These are phyloP conservation scores for Pascua sp. DNA, from an alignment of 1,284 basidiomycete genomes.

Conservation along the genomic window DNA sequence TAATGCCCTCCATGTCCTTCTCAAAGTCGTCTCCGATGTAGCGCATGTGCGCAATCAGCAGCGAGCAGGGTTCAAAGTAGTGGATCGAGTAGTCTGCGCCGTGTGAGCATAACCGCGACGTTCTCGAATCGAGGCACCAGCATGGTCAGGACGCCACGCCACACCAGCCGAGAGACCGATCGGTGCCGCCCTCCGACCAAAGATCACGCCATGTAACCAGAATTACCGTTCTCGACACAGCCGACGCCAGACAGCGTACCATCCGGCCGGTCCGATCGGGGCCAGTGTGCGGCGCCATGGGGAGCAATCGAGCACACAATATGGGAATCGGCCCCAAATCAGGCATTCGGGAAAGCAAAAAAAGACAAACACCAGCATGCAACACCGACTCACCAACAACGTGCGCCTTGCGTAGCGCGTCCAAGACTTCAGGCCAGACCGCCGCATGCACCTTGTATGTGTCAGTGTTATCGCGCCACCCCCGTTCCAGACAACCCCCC, in stretches of 20 bases:
- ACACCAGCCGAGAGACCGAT: not conserved
- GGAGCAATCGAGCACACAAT: too few relatives aligned
- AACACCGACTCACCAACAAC: slow-evolving; percentile 51
- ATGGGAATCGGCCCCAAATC: not conserved
- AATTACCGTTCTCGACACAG: too few relatives aligned
- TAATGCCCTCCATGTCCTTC: slow-evolving; percentile 63
- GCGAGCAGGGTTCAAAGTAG: slow-evolving; percentile 57
- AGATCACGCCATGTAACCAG: too few relatives aligned
- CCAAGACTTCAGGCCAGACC: slow-evolving; percentile 70
- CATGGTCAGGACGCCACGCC: not conserved
- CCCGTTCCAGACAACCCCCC: not conserved
- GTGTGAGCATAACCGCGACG: not conserved
- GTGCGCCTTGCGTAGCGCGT: slow-evolving; percentile 62
- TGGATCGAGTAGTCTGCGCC: slow-evolving; percentile 68
- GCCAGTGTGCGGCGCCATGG: too few relatives aligned
- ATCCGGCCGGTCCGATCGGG: too few relatives aligned
- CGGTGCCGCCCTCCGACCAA: too few relatives aligned
- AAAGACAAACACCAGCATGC: not conserved
- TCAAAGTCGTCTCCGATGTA: slow-evolving; percentile 58
- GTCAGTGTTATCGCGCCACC: not conserved
- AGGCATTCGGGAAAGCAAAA: not conserved
- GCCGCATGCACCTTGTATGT: slow-evolving; percentile 56
- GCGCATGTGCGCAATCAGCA: slow-evolving; percentile 61
- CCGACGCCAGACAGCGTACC: not conserved
- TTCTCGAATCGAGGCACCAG: not conserved